Evolutionary conservation across 352 stramenopile genomes (phyloP).

Genomic region (Pythium pyrilobum): DNA sequence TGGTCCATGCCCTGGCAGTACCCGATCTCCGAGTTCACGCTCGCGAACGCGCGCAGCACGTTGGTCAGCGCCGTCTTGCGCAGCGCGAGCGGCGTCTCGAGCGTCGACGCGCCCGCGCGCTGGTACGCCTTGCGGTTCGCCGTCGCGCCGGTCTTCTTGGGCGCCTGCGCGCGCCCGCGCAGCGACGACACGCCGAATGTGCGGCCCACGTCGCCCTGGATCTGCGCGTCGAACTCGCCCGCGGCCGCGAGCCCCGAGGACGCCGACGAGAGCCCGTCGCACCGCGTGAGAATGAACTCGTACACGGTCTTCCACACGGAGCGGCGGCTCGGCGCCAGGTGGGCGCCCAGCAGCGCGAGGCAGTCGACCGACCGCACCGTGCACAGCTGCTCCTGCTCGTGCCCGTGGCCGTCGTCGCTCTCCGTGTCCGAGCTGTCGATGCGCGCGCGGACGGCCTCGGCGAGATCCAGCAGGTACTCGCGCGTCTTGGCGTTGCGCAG

Average conservation of each 20-base stretch:
- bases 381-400: neutral
- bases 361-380: neutral
- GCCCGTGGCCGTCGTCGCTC: conserved; percentile 34
- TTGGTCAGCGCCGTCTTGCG: conserved; percentile 40
- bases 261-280: conserved; percentile 14
- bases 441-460: conserved; percentile 35
- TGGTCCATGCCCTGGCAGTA: conserved; percentile 81
- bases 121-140: conserved; percentile 8
- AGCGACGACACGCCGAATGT: conserved; percentile 63
- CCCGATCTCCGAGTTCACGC: conserved; percentile 59
- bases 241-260: neutral
- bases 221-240: conserved; percentile 61
- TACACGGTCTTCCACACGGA: conserved; percentile 32
- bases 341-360: conserved; percentile 8
- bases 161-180: conserved; percentile 18
- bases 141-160: conserved; percentile 20
- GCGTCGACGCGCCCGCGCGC: conserved; percentile 4
- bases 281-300: conserved; percentile 42
- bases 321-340: neutral
- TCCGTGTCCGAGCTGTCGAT: conserved; percentile 45
- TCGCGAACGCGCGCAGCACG: conserved; percentile 57
- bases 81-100: conserved; percentile 16
- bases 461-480: conserved; percentile 48
- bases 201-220: conserved; percentile 53
- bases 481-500: conserved; percentile 42